These are phyloP conservation scores for Didymella exigua DNA, from an alignment of 2,329 filamentous ascomycete genomes.

Conservation along the genomic window DNA sequence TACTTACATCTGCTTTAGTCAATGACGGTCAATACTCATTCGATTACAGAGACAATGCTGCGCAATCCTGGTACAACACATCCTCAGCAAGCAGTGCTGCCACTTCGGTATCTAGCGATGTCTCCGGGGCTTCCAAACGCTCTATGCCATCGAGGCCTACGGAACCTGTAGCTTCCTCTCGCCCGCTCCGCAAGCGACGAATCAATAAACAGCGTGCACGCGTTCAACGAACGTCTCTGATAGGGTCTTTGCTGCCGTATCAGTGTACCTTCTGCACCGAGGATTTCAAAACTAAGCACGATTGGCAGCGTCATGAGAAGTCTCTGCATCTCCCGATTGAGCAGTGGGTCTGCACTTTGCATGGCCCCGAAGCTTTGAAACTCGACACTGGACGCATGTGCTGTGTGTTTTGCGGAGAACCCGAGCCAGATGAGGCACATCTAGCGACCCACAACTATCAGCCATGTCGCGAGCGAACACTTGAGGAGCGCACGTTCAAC, in stretches of 20 bases:
- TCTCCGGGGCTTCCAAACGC: conserved; percentile 13
- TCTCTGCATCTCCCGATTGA: conserved; percentile 37
- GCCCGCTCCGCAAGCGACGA: conserved; percentile 9
- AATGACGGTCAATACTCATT: neutral
- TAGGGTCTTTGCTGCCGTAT: conserved; percentile 24
- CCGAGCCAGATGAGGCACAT: conserved; percentile 10
- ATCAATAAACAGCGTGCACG: conserved; percentile 13
- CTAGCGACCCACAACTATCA: conserved; percentile 29
- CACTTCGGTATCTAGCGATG: conserved; percentile 32
- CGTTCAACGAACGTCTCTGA: conserved; percentile 16
- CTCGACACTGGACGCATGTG: conserved; percentile 13
- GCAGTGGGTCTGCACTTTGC: conserved; percentile 29
- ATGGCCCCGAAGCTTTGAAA: conserved; percentile 7
- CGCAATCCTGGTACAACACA: conserved; percentile 11
- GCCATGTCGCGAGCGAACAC: conserved; percentile 27
- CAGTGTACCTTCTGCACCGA: conserved; percentile 42
- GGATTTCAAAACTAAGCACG: conserved; percentile 38
- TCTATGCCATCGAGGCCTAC: conserved; percentile 4
- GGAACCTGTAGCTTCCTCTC: neutral
- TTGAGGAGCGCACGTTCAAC: conserved; percentile 35
- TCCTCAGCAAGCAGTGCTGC: conserved; percentile 34
- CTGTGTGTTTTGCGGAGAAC: conserved; percentile 14
- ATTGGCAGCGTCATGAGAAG: conserved; percentile 41
- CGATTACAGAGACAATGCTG: conserved; percentile 4
- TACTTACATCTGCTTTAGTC: neutral